phyloP scores from a whole-genome alignment of 495 filamentous ascomycete genomes.

The Lophium mytilinum region DNA sequence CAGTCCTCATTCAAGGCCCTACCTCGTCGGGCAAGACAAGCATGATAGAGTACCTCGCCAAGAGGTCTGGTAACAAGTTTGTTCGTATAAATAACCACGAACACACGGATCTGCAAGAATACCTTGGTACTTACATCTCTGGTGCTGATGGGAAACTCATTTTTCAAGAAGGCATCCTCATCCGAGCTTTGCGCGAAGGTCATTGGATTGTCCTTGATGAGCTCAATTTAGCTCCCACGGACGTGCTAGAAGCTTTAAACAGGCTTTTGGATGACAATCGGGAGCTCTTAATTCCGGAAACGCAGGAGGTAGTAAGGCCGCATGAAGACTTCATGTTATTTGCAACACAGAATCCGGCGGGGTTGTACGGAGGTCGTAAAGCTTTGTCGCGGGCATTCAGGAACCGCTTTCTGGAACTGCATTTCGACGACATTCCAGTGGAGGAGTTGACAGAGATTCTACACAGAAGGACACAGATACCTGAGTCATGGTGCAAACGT shows the following conservation, averaged over 20 bases:
- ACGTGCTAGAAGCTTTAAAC: constrained; percentile 93
- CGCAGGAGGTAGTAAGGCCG: constrained; percentile 84
- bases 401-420: constrained; percentile 93
- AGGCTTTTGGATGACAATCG: constrained; percentile 92
- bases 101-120: constrained; percentile 96
- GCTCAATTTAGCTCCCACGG: constrained; percentile 89
- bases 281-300: constrained; percentile 95
- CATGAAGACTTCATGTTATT: constrained; percentile 96
- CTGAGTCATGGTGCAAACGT: constrained; percentile 78
- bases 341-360: constrained; percentile 97
- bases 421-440: constrained; percentile 97
- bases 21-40: constrained; percentile 97
- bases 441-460: constrained; percentile 90
- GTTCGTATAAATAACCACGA: constrained; percentile 99
- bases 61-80: constrained; percentile 91
- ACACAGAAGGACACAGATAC: constrained; percentile 76
- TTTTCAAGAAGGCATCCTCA: constrained; percentile 92
- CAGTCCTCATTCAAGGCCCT: constrained; percentile 92
- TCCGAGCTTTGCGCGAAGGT: constrained; percentile 83
- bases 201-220: constrained; percentile 98
- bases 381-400: constrained; percentile 87
- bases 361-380: constrained; percentile 91
- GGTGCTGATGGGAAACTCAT: constrained; percentile 70
- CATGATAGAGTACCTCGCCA: constrained; percentile 97
- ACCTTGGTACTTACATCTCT: constrained; percentile 89